Conservation (phyloP, 78 protist genomes). For the Monosiga brevicollis region DNA sequence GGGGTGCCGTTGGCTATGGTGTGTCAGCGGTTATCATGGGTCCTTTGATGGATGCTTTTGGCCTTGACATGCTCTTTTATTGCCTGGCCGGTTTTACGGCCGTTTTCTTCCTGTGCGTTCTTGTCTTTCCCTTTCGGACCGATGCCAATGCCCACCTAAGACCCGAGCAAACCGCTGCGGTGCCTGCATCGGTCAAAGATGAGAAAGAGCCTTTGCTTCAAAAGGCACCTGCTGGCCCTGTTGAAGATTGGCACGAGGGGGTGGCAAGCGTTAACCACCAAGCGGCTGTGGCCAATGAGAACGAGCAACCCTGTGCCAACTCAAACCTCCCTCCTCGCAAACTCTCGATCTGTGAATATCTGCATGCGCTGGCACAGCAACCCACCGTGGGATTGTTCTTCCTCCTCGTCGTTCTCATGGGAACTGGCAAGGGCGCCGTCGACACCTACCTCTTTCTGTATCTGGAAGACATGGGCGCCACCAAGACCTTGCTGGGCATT, state of each 20-base stretch:
- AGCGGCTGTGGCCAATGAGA: too few species aligned
- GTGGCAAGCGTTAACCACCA: too few species aligned
- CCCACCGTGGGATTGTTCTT: background rate
- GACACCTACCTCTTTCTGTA: background rate
- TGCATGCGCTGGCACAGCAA: background rate
- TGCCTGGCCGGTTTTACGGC: background rate
- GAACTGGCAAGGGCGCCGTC: background rate
- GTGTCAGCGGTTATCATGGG: background rate
- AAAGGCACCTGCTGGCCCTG: too few species aligned
- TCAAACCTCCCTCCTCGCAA: too few species aligned
- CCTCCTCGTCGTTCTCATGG: background rate
- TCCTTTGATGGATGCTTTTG: background rate
- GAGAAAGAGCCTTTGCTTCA: too few species aligned
- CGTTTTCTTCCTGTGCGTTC: background rate
- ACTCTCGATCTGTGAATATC: background rate
- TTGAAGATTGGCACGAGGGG: too few species aligned
- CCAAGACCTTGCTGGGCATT: background rate
- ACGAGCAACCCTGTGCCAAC: too few species aligned
- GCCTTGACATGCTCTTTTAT: background rate
- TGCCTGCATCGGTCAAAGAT: too few species aligned
- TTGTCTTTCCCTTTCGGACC: background rate
- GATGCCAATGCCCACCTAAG: background rate
- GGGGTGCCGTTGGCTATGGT: background rate
- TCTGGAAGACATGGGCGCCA: background rate
- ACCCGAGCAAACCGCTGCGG: background rate